Evolutionary conservation across 805 yeast species (phyloP).

Genomic region (Alloascoidea africana): DNA sequence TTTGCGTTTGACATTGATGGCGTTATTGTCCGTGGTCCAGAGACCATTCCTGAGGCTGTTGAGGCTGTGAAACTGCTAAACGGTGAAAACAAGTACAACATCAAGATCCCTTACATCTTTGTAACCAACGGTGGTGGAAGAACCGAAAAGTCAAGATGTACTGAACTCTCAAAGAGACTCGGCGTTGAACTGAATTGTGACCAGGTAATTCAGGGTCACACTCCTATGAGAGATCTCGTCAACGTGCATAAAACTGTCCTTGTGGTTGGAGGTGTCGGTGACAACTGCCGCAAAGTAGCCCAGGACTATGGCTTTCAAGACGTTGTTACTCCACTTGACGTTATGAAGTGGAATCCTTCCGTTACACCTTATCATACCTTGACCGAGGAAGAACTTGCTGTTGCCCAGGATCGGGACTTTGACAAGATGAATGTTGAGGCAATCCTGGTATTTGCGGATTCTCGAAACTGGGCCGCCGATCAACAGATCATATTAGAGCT

Average conservation of each 20-base stretch:
- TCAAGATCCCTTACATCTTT: conserved; percentile 69
- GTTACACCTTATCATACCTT: conserved; percentile 73
- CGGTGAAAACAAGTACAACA: conserved; percentile 64
- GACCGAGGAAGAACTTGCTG: conserved; percentile 51
- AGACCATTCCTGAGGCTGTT: conserved; percentile 67
- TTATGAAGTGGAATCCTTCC: conserved; percentile 76
- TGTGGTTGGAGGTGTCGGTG: conserved; percentile 84
- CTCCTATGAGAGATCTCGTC: conserved; percentile 81
- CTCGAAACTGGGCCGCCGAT: conserved; percentile 88
- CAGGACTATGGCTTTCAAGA: conserved; percentile 70
- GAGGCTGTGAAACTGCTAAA: conserved; percentile 59
- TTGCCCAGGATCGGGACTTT: conserved; percentile 45
- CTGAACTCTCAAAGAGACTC: conserved; percentile 49
- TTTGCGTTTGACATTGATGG: conserved; percentile 93
- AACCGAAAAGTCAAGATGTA: conserved; percentile 60
- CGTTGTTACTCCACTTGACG: conserved; percentile 70
- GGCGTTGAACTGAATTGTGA: conserved; percentile 47
- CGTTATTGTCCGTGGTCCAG: conserved; percentile 73
- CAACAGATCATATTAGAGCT: conserved; percentile 80
- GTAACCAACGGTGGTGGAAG: conserved; percentile 92
- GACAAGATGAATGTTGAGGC: conserved; percentile 58
- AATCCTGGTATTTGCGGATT: conserved; percentile 79
- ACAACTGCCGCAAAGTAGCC: conserved; percentile 72
- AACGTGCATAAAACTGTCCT: conserved; percentile 54
- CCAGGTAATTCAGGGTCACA: conserved; percentile 86